These are phyloP conservation scores for Mortierella sp. DNA, from an alignment of 371 early-diverging fungal species.

Conservation along the genomic window DNA sequence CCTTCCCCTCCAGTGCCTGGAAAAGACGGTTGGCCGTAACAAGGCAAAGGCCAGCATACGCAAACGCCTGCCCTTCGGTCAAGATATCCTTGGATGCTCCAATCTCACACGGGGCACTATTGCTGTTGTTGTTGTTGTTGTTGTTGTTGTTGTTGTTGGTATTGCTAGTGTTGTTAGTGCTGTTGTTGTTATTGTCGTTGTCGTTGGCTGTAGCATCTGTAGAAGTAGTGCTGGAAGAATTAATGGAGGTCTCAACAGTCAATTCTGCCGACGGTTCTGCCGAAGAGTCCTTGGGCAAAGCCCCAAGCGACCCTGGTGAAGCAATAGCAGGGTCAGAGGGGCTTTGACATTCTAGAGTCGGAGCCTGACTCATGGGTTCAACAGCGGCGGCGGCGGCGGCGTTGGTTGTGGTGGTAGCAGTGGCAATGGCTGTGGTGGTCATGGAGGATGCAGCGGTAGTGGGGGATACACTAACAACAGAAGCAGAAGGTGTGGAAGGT, in stretches of 20 bases:
- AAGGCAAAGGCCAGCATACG: constrained; percentile 48
- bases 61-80: constrained; percentile 49
- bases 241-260: too few relatives aligned
- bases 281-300: constrained; percentile 2
- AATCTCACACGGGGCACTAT: constrained; percentile 21
- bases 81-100: constrained; percentile 47
- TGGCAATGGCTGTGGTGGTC: too few relatives aligned
- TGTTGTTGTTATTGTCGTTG: constrained; percentile 4
- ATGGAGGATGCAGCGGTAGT: too few relatives aligned
- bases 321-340: background rate
- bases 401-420: too few relatives aligned
- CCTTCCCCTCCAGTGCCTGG: constrained; percentile 45
- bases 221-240: too few relatives aligned
- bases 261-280: too few relatives aligned
- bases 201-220: background rate
- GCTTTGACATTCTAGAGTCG: constrained; percentile 1
- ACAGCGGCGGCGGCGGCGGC: too few relatives aligned
- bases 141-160: background rate
- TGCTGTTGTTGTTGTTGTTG: constrained; percentile 5
- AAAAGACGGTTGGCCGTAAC: constrained; percentile 50
- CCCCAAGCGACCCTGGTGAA: background rate
- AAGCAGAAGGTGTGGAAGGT: background rate
- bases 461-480: too few relatives aligned
- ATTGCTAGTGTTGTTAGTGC: constrained; percentile 4
- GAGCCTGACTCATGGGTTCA: background rate